Base-by-base conservation (phyloP, 148 eudicot genomes). In the Amaranthus hypochondriacus region DNA sequence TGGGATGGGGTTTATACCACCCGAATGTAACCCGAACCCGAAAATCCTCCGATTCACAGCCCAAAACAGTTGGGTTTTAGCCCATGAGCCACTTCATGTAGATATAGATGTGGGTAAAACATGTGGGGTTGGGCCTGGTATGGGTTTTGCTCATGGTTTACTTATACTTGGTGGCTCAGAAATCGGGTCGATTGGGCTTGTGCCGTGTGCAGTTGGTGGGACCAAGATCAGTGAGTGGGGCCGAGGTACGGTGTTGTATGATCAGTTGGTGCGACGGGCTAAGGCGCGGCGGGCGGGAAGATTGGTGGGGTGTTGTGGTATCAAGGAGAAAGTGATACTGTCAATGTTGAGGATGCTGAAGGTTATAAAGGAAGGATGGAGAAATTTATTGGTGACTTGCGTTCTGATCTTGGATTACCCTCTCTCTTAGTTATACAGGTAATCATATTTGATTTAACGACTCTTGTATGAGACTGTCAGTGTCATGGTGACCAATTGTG, bases 141-240 rank as follows among this genome's bases (percentile, higher is more conserved):
- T 86, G 83, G 68, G 81, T 0, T 86, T 86, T 54, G 86, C 89
- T 18, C 79, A 75, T 53, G 21, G 48, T 4, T 3, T 86, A 7
- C 42, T 66, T 48, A 14, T 8, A 7, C 49, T 44, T 18, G 73
- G 48, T n/a, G 79, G 62, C 13, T 54, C 81, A 0, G 47, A 48
- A 51, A 5, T 72, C 54, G 74, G 72, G 15, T 64, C 46, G 3
- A 68, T 83, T 10, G 79, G 83, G 28, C 28, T 86, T 51, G 89
- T 86, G 1, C 89, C 89, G 12, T 83, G 89, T 66, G 89, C 89
- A 1, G 66, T 83, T 1, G 86, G 86, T 28, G 85, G 86, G 66
- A 83, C 84, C 7, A 70, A 51, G 9, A 85, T 85, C 7, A 58
- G 66, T 47, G 65, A 78, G 13, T 83, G 88, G 88, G 69, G 49